Conservation (phyloP, 2,329 filamentous ascomycete genomes). For the Gliomastix tumulicola region DNA sequence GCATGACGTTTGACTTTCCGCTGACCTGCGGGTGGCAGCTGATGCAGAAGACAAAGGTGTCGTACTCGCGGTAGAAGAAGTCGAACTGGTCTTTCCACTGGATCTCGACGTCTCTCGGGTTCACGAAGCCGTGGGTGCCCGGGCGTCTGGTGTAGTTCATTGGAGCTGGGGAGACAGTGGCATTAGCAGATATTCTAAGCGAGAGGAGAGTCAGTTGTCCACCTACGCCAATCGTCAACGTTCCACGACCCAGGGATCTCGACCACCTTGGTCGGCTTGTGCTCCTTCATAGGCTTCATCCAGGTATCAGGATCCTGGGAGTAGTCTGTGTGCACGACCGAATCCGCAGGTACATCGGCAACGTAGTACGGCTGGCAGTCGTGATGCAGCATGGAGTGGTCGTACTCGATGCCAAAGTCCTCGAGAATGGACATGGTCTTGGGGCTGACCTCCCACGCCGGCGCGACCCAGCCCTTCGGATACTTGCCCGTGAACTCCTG, state of each 20-base stretch:
- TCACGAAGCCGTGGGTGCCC: conserved; percentile 27
- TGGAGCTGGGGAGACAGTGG: conserved; percentile 7
- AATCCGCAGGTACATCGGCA: conserved; percentile 10
- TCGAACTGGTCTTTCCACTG: conserved; percentile 39
- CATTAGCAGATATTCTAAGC: background rate
- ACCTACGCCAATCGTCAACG: conserved; percentile 37
- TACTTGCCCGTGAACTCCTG: conserved; percentile 24
- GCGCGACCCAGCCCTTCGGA: conserved; percentile 33
- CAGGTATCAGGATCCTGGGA: conserved; percentile 9
- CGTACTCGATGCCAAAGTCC: conserved; percentile 32
- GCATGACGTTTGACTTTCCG: conserved; percentile 35
- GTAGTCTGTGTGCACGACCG: conserved; percentile 8
- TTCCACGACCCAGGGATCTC: conserved; percentile 39
- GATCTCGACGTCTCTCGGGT: conserved; percentile 29
- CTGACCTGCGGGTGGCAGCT: conserved; percentile 38
- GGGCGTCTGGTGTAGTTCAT: conserved; percentile 14
- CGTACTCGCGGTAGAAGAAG: conserved; percentile 34
- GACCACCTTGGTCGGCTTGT: conserved; percentile 22
- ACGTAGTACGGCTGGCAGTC: conserved; percentile 32
- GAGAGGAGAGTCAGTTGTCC: background rate
- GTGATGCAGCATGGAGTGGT: conserved; percentile 41
- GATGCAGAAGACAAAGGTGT: conserved; percentile 37
- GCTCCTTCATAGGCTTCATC: conserved; percentile 11
- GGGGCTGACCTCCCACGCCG: conserved; percentile 6
- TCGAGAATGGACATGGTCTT: conserved; percentile 29